Conservation (phyloP, 2,329 filamentous ascomycete species). For the Exophiala phaeomuriformis region DNA sequence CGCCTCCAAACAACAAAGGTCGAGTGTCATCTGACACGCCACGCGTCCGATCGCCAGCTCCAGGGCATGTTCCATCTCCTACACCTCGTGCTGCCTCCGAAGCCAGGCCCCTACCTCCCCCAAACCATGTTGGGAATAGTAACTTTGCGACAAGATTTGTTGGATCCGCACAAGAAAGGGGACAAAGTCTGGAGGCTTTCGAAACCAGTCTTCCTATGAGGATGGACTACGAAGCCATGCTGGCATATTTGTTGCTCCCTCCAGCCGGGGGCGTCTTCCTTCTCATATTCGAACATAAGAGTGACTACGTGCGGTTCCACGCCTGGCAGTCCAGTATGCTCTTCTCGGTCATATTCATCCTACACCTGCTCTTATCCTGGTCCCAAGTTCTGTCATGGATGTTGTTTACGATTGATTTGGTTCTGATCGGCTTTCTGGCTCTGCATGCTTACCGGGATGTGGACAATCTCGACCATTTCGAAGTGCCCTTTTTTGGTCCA, state of each 20-base stretch:
- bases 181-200: constrained; percentile 68
- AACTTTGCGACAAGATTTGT: constrained; percentile 23
- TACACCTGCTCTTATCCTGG: constrained; percentile 84
- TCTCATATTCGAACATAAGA: constrained; percentile 82
- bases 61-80: constrained; percentile 36
- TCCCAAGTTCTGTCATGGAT: constrained; percentile 76
- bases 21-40: constrained; percentile 45
- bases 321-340: constrained; percentile 88
- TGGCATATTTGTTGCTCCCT: constrained; percentile 80
- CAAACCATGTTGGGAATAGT: constrained; percentile 34
- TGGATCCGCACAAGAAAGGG: constrained; percentile 39
- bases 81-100: constrained; percentile 39
- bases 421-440: constrained; percentile 67
- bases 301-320: constrained; percentile 95
- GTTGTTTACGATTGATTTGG: constrained; percentile 67
- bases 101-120: constrained; percentile 35
- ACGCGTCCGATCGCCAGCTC: constrained; percentile 47
- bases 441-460: constrained; percentile 77
- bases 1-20: constrained; percentile 46
- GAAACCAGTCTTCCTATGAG: constrained; percentile 82
- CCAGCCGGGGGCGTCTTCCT: constrained; percentile 79
- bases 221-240: constrained; percentile 80
- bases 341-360: constrained; percentile 61
- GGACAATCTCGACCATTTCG: constrained; percentile 61
- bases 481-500: constrained; percentile 78